phyloP scores from a whole-genome alignment of 495 filamentous ascomycete species.

The Aspergillus heteromorphus region DNA sequence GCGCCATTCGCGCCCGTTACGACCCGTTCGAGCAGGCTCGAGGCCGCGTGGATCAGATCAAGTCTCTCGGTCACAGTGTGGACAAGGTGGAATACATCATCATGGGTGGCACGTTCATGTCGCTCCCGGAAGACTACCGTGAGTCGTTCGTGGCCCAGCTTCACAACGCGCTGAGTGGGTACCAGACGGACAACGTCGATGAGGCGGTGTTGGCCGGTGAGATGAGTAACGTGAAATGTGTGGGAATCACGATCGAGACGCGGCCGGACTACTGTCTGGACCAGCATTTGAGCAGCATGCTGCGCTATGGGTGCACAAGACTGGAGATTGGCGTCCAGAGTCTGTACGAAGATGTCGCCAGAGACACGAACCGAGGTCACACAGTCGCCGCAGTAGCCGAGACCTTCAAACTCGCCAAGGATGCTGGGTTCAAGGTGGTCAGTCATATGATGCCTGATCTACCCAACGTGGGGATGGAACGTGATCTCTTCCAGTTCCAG shows the following conservation, averaged over 20 bases:
- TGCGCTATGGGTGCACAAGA: constrained; percentile 92
- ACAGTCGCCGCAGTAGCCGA: constrained; percentile 92
- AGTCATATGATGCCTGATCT: constrained; percentile 99
- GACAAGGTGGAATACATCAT: constrained; percentile 99
- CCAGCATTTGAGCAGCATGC: constrained; percentile 86
- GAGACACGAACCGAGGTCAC: constrained; percentile 95
- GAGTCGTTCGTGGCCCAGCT: constrained; percentile 91
- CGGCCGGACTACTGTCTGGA: constrained; percentile 94
- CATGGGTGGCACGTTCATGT: constrained; percentile 99
- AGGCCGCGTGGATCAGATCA: constrained; percentile 93
- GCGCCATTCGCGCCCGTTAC: constrained; percentile 93
- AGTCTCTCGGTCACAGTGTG: constrained; percentile 88
- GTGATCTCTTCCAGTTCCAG: constrained; percentile 90
- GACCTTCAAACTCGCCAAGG: constrained; percentile 91
- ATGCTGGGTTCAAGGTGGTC: constrained; percentile 97
- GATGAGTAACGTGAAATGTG: constrained; percentile 93
- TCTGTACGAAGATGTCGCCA: constrained; percentile 95
- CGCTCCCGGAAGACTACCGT: constrained; percentile 77
- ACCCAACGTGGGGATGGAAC: constrained; percentile 97
- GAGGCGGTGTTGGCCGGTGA: constrained; percentile 88
- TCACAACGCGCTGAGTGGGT: constrained; percentile 93
- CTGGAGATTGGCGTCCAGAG: constrained; percentile 94
- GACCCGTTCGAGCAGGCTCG: constrained; percentile 97
- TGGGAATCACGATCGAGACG: constrained; percentile 98
- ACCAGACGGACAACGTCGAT: constrained; percentile 85